phyloP scores from a whole-genome alignment of 177 flowering plant genomes.

The Vitis hybrid region DNA sequence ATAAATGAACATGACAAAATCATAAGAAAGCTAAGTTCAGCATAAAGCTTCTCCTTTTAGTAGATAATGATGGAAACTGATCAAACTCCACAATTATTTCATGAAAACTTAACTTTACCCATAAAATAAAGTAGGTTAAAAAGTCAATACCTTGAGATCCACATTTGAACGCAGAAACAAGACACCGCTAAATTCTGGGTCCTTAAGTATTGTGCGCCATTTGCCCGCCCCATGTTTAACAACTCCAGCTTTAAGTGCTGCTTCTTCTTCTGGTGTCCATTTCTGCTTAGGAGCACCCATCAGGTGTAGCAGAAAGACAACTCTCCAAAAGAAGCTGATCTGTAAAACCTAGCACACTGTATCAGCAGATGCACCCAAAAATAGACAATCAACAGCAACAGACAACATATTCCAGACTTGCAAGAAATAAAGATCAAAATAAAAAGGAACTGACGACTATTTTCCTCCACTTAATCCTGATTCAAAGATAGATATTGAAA shows the following conservation, averaged over 20 bases:
- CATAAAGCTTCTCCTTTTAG: background rate
- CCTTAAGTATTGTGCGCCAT: conserved; percentile 97
- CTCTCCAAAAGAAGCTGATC: background rate
- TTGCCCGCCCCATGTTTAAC: conserved; percentile 91
- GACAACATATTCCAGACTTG: background rate
- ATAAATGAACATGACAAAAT: background rate
- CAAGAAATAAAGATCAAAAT: background rate
- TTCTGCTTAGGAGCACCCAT: conserved; percentile 99
- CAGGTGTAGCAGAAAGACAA: conserved; percentile 10
- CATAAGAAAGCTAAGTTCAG: too few relatives aligned
- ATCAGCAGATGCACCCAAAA: background rate
- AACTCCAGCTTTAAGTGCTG: conserved; percentile 91
- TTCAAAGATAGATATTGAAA: too few relatives aligned
- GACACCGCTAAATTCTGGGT: conserved; percentile 82
- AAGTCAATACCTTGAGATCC: conserved; percentile 75
- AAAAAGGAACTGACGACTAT: too few relatives aligned
- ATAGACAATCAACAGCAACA: background rate
- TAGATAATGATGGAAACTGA: background rate
- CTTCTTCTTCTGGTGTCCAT: conserved; percentile 97
- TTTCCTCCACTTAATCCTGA: too few relatives aligned
- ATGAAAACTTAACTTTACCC: too few relatives aligned
- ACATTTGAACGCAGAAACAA: conserved; percentile 89
- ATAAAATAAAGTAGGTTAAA: too few relatives aligned
- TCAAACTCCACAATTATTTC: too few relatives aligned
- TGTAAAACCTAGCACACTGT: background rate